phyloP scores from a whole-genome alignment of 2,329 filamentous ascomycete genomes.

The Grosmannia clavigera region DNA sequence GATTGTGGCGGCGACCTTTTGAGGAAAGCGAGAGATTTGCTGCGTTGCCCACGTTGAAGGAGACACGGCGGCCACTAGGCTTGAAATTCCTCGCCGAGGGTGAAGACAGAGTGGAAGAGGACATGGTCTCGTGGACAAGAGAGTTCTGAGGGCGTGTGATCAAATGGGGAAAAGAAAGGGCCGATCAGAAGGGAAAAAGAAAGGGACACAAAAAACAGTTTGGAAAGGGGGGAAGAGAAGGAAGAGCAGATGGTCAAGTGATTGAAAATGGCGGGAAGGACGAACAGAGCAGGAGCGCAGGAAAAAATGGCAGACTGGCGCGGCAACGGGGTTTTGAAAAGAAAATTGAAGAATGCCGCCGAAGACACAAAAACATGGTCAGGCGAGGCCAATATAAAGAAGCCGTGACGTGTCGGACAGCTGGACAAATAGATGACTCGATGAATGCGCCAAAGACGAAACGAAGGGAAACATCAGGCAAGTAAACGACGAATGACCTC shows the following conservation, averaged over 20 bases:
- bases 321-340: background rate
- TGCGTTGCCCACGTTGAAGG: slow-evolving; percentile 5
- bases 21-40: background rate
- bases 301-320: background rate
- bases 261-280: background rate
- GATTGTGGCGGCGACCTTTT: background rate
- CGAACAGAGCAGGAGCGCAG: background rate
- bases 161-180: background rate
- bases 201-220: too few relatives aligned
- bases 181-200: background rate
- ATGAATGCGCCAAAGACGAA: background rate
- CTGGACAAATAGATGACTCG: background rate
- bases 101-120: slow-evolving; percentile 1
- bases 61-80: slow-evolving; percentile 5
- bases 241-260: background rate
- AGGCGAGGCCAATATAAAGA: background rate
- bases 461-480: background rate
- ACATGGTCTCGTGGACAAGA: slow-evolving; percentile 2
- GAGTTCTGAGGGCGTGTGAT: background rate
- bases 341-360: background rate
- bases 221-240: background rate
- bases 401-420: background rate
- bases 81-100: background rate
- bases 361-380: background rate
- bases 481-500: background rate